Conservation (phyloP, 208 protist species). For the Sergeia podlipaevii region DNA sequence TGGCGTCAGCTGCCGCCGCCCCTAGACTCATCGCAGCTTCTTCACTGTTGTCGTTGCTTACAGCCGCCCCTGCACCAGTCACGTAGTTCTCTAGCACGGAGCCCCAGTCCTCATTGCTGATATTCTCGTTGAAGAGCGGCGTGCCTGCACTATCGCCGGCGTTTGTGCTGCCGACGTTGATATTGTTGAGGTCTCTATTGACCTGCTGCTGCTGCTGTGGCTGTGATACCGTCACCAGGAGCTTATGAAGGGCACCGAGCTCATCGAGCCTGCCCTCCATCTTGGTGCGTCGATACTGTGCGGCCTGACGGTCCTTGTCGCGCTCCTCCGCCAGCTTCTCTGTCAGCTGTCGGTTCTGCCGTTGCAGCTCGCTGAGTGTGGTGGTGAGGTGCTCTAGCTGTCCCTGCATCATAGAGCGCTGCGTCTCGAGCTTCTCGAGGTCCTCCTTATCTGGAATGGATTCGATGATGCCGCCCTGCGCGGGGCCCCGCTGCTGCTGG, state of each 20-base stretch:
- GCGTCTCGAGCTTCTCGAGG: constrained; percentile 47
- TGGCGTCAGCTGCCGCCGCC: too few relatives aligned
- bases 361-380: constrained; percentile 58
- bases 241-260: constrained; percentile 14
- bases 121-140: neutral
- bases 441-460: constrained; percentile 65
- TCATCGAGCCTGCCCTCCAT: constrained; percentile 28
- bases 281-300: constrained; percentile 45
- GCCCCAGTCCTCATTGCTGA: neutral
- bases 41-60: too few relatives aligned
- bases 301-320: constrained; percentile 61
- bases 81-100: too few relatives aligned
- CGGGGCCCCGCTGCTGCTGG: constrained; percentile 17
- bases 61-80: too few relatives aligned
- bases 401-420: constrained; percentile 56
- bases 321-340: constrained; percentile 78
- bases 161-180: neutral
- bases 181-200: neutral
- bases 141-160: neutral
- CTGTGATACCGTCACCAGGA: too few relatives aligned
- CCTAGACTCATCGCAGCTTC: too few relatives aligned
- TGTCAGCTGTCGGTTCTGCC: constrained; percentile 77
- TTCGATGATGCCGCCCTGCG: constrained; percentile 60
- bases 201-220: constrained; percentile 16
- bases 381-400: constrained; percentile 56